Conservation (phyloP, 192 early-diverging fungal genomes). For the Entophlyctis luteolus region DNA sequence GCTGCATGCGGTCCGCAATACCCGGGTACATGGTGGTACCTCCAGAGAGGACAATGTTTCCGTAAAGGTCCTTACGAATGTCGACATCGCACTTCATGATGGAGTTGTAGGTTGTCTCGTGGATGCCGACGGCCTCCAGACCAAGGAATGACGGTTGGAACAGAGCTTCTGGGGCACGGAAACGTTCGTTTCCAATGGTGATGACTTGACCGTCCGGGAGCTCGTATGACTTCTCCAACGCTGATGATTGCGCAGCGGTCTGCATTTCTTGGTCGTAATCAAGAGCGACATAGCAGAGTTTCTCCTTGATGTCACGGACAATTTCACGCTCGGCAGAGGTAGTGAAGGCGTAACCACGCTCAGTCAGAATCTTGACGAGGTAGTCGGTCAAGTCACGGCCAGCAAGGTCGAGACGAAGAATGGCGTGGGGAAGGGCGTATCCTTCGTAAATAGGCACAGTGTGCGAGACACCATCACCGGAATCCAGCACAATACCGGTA, state of each 20-base stretch:
- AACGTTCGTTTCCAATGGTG: conserved; percentile 96
- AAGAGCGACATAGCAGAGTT: conserved; percentile 96
- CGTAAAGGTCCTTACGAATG: conserved; percentile 92
- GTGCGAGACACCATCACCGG: conserved; percentile 97
- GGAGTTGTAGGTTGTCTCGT: conserved; percentile 94
- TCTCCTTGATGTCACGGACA: conserved; percentile 99
- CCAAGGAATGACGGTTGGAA: conserved; percentile 95
- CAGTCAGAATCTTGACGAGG: conserved; percentile 88
- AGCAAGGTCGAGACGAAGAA: conserved; percentile 92
- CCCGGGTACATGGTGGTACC: conserved; percentile 98
- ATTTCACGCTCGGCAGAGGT: conserved; percentile 97
- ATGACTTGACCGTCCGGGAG: conserved; percentile 98
- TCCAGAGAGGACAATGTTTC: conserved; percentile 94
- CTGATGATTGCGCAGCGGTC: conserved; percentile 85
- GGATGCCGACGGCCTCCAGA: conserved; percentile 87
- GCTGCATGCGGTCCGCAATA: conserved; percentile 95
- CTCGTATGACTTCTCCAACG: conserved; percentile 96
- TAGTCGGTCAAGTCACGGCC: conserved; percentile 96
- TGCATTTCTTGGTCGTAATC: conserved; percentile 98
- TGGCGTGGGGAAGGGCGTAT: conserved; percentile 91
- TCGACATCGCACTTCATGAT: conserved; percentile 98
- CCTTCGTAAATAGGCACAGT: conserved; percentile 98
- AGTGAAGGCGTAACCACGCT: conserved; percentile 93
- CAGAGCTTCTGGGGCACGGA: conserved; percentile 94
- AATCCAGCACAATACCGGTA: conserved; percentile 97